These are phyloP conservation scores for Rachicladosporium sp. DNA, from an alignment of 2,329 filamentous ascomycete species.

Conservation along the genomic window DNA sequence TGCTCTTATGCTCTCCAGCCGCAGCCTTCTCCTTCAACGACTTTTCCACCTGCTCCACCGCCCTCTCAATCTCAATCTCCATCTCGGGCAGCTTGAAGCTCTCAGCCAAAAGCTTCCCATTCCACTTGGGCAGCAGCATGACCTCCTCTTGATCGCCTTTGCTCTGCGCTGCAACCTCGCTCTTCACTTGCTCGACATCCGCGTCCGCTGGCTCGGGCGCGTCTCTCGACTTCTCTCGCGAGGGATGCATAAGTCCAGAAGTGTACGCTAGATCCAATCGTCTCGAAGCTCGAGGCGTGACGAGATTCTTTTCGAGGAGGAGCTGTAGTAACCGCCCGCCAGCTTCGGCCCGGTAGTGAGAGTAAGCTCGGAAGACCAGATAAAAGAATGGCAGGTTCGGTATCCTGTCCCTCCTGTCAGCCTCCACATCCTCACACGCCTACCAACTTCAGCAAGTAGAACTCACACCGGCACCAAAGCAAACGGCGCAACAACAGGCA, in stretches of 20 bases:
- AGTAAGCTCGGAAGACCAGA: slow-evolving; percentile 80
- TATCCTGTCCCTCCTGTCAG: slow-evolving; percentile 41
- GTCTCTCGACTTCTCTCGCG: slow-evolving; percentile 27
- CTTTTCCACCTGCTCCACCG: slow-evolving; percentile 38
- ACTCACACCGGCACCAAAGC: slow-evolving; percentile 74
- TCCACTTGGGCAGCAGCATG: slow-evolving; percentile 39
- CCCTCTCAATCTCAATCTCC: slow-evolving; percentile 42
- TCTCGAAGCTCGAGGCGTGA: slow-evolving; percentile 53
- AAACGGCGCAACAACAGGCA: slow-evolving; percentile 75
- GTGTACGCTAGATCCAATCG: slow-evolving; percentile 66
- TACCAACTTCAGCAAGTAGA: slow-evolving; percentile 1
- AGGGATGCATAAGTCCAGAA: slow-evolving; percentile 33
- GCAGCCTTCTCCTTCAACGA: slow-evolving; percentile 9
- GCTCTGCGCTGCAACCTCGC: slow-evolving; percentile 28
- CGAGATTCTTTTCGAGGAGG: slow-evolving; percentile 60
- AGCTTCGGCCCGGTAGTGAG: slow-evolving; percentile 73
- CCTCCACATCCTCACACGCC: background rate
- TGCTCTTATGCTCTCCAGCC: slow-evolving; percentile 4
- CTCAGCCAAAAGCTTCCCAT: slow-evolving; percentile 39
- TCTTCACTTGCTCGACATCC: slow-evolving; percentile 28
- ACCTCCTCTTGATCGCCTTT: slow-evolving; percentile 31
- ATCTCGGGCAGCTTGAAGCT: slow-evolving; percentile 37
- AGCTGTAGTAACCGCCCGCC: slow-evolving; percentile 79
- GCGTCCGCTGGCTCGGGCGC: slow-evolving; percentile 25
- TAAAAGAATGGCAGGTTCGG: slow-evolving; percentile 98